Evolutionary conservation across 2,329 filamentous ascomycete species (phyloP).

Genomic region (Pezicula radicicola): DNA sequence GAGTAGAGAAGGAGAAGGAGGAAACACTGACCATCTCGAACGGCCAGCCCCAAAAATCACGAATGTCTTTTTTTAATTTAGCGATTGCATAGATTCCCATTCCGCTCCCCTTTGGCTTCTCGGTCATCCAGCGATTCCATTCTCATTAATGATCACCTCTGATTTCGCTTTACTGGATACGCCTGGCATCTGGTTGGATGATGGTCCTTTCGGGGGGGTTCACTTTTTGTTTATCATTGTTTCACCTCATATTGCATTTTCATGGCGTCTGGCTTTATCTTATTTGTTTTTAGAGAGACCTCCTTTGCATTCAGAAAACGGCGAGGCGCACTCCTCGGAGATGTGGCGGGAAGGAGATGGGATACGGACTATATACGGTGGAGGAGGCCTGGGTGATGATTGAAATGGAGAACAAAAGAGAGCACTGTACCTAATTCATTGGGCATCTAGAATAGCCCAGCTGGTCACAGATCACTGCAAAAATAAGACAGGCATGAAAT

Average conservation of each 20-base stretch:
- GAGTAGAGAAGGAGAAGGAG: not conserved
- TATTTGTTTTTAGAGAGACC: not conserved
- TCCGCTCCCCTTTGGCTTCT: conserved; percentile 4
- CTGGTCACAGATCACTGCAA: too few relatives aligned
- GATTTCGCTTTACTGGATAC: conserved; percentile 11
- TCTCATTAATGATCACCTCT: conserved; percentile 11
- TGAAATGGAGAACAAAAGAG: not conserved
- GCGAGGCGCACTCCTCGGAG: not conserved
- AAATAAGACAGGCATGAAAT: too few relatives aligned
- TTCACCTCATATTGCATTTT: conserved; percentile 12
- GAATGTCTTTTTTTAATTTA: conserved; percentile 17
- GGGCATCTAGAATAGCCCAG: too few relatives aligned
- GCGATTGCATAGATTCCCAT: conserved; percentile 27
- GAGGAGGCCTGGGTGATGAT: not conserved
- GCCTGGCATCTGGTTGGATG: conserved; percentile 14
- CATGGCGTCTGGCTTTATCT: conserved; percentile 7
- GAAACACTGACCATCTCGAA: not conserved
- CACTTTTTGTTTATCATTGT: conserved; percentile 1
- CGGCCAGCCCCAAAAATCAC: conserved; percentile 2
- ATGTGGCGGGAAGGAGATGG: not conserved
- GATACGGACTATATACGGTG: not conserved
- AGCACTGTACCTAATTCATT: too few relatives aligned
- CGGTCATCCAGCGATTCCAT: conserved; percentile 10
- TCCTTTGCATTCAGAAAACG: not conserved
- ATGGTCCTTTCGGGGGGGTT: not conserved